These are phyloP conservation scores for Pythium volutum DNA, from an alignment of 352 stramenopile genomes.

Conservation along the genomic window DNA sequence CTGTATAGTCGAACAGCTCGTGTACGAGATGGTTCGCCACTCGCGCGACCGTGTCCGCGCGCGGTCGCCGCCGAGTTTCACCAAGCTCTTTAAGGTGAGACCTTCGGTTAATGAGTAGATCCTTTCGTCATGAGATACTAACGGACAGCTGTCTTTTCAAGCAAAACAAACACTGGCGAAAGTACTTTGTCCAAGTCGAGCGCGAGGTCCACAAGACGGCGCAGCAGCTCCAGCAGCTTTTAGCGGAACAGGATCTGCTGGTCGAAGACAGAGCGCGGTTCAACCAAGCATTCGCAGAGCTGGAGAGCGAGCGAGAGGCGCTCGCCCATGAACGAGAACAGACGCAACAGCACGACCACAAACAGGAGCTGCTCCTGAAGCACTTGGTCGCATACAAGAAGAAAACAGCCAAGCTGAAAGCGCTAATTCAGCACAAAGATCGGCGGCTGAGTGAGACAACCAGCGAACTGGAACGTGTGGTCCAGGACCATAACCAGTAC, in stretches of 20 bases:
- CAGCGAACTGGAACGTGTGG: conserved; percentile 27
- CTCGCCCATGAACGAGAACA: conserved; percentile 23
- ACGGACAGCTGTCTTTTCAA: conserved; percentile 1
- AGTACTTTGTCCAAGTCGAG: conserved; percentile 64
- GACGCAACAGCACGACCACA: neutral
- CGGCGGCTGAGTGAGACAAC: conserved; percentile 28
- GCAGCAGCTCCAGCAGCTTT: conserved; percentile 31
- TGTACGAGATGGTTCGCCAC: conserved; percentile 60
- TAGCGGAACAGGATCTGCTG: conserved; percentile 36
- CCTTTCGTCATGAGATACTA: neutral
- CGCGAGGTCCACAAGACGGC: conserved; percentile 32
- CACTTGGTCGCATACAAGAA: conserved; percentile 48
- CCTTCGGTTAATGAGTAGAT: neutral
- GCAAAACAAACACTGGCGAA: conserved; percentile 73
- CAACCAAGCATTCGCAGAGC: conserved; percentile 18
- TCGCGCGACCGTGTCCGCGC: conserved; percentile 45
- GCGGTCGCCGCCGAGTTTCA: conserved; percentile 44
- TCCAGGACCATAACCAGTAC: conserved; percentile 30
- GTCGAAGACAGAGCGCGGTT: conserved; percentile 27
- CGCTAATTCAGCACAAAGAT: conserved; percentile 43
- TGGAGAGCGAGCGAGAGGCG: conserved; percentile 27
- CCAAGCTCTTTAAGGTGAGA: conserved; percentile 57
- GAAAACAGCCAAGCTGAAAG: conserved; percentile 54
- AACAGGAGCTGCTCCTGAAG: conserved; percentile 28
- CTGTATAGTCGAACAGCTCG: conserved; percentile 59